These are phyloP conservation scores for Starmerella cellae DNA, from an alignment of 805 yeast species.

Conservation along the genomic window DNA sequence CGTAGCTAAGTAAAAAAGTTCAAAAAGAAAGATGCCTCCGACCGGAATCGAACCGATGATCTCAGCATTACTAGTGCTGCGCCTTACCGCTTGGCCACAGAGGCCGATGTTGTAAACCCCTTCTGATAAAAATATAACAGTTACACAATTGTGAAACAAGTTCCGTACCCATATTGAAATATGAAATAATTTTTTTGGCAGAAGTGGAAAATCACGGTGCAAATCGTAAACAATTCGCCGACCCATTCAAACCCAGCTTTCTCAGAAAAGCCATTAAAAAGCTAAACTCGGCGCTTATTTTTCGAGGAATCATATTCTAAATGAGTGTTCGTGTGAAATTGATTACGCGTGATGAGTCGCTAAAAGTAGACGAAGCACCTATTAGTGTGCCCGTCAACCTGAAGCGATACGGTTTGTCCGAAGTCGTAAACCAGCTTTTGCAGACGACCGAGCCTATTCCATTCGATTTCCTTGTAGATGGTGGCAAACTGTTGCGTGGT, in stretches of 20 bases:
- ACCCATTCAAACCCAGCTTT: not conserved
- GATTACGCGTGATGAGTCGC: slow-evolving; percentile 65
- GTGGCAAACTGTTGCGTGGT: slow-evolving; percentile 71
- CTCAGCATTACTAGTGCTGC: slow-evolving; percentile 82
- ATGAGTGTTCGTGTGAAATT: slow-evolving; percentile 36
- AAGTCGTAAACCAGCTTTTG: slow-evolving; percentile 83
- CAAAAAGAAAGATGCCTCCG: slow-evolving; percentile 39
- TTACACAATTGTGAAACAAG: not conserved
- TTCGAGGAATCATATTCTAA: not conserved
- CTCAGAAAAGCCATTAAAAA: not conserved
- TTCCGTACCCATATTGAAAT: not conserved
- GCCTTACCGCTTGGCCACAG: slow-evolving; percentile 67
- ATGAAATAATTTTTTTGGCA: not conserved
- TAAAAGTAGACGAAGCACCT: slow-evolving; percentile 69
- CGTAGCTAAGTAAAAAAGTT: no score
- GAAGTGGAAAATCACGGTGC: not conserved
- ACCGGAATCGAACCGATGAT: slow-evolving; percentile 70
- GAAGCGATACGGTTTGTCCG: slow-evolving; percentile 85
- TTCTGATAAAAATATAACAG: not conserved
- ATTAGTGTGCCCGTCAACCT: slow-evolving; percentile 74
- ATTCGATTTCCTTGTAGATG: slow-evolving; percentile 83
- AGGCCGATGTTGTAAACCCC: slow-evolving; percentile 26
- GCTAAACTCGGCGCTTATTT: not conserved
- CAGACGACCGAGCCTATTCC: slow-evolving; percentile 54
- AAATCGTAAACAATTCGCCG: not conserved